Base-by-base conservation (phyloP, 2,329 filamentous ascomycete species). In the Chaetomiaceae sp. region DNA sequence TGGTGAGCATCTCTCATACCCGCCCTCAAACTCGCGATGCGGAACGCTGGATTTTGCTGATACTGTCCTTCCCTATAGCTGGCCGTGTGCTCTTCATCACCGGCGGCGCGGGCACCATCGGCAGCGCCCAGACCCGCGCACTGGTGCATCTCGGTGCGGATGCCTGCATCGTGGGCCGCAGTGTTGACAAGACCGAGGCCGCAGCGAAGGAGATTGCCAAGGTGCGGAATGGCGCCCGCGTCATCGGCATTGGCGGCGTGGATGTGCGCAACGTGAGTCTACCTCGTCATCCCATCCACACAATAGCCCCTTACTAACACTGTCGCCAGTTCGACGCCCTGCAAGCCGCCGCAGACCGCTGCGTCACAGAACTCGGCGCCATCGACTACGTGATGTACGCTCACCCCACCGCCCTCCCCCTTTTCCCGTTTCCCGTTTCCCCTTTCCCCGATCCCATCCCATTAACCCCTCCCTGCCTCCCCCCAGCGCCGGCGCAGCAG, bases 81-180 rank as follows among this genome's bases (percentile, higher is more conserved):
- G 82, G 84, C 63, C 91, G 93, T 60, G 90, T 97, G 36, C 79
- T 91, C 56, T 95, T 97, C 68, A 94, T 94, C 61, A 98, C 93
- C 3, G 93, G 93, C 48, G 93, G 93, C 42, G 89, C 89, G 5
- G 91, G 93, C 45, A 84, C 86, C 20, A 97, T 98, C 61, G 96
- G 93, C 72, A 93, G 86, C 58, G 89, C 87, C 45, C 93, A 97
- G 71, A 93, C 95, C 26, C 80, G 89, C 54, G 93, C 93, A 4
- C 73, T 98, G 49, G 89, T 98, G 19, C 79, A 90, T 52, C 81
- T 98, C 7, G 93, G 93, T 43, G 91, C 89, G 36, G 84, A 97
- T 59, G 93, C 93, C 40, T 95, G 87, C 67, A 97, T 98, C 61
- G 79, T 97, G 47, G 93, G 93, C 33, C 84, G 93, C 57, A 95